A percentile compares a stretch with the other conserved stretches of the same genome.
phyloP scores from a whole-genome alignment of 2,329 filamentous ascomycete genomes.

The Aspergillus niger region DNA sequence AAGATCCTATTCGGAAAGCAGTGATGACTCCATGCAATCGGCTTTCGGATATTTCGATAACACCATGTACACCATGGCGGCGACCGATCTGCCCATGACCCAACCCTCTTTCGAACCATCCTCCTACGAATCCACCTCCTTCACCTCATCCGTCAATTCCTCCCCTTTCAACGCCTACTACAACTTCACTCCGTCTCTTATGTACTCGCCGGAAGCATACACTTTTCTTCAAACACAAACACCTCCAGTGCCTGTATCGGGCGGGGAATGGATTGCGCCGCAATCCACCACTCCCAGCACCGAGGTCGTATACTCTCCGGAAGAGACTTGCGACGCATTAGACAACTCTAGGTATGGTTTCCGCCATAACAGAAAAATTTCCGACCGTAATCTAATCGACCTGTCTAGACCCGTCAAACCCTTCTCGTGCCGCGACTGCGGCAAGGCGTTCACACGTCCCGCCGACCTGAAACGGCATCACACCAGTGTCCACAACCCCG shows the following conservation, averaged over 20 bases:
- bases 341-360: conserved; percentile 30
- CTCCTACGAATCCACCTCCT: conserved; percentile 12
- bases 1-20: conserved; percentile 23
- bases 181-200: conserved; percentile 18
- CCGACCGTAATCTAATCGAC: not conserved
- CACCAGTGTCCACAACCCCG: conserved; percentile 48
- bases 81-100: conserved; percentile 13
- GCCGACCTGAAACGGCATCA: conserved; percentile 55
- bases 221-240: conserved; percentile 14
- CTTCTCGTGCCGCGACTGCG: conserved; percentile 37
- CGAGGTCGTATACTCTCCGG: conserved; percentile 14
- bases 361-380: not conserved
- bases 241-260: conserved; percentile 11
- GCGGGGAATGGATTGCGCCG: conserved; percentile 12
- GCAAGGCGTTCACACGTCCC: conserved; percentile 47
- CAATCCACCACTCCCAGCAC: conserved; percentile 11
- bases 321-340: conserved; percentile 20
- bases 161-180: conserved; percentile 15
- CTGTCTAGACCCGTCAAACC: conserved; percentile 31
- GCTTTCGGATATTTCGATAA: conserved; percentile 19
- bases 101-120: conserved; percentile 16
- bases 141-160: conserved; percentile 5
- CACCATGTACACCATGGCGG: conserved; percentile 15
- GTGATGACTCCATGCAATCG: conserved; percentile 22
- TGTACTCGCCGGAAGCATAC: conserved; percentile 17